Percentiles rank a stretch among this genome's conserved stretches.
Evolutionary conservation across 768 basidiomycete genomes (phyloP).

Genomic region (Piloderma croceum): DNA sequence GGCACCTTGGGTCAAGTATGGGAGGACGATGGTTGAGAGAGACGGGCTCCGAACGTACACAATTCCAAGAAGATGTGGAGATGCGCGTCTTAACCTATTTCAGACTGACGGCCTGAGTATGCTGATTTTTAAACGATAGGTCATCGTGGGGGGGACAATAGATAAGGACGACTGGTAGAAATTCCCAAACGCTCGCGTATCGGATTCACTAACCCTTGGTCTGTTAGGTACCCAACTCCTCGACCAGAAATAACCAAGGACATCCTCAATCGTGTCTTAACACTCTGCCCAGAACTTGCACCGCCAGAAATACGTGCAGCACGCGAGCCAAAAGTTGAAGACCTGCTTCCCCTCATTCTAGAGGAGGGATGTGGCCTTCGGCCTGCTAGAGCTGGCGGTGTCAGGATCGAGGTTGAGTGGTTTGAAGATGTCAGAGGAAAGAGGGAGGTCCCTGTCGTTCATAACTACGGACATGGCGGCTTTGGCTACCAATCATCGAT

Average conservation of each 20-base stretch:
- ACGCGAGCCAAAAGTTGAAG: constrained; percentile 44
- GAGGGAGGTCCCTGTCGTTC: constrained; percentile 42
- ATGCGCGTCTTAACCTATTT: constrained; percentile 28
- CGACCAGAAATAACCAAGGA: constrained; percentile 38
- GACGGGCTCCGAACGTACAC: constrained; percentile 31
- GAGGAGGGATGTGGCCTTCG: constrained; percentile 58
- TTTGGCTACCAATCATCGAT: constrained; percentile 61
- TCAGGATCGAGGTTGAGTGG: constrained; percentile 50
- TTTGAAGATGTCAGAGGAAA: constrained; percentile 23
- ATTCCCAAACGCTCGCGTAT: not conserved
- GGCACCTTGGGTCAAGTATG: constrained; percentile 46
- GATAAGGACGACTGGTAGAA: constrained; percentile 42
- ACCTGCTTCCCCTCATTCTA: constrained; percentile 42
- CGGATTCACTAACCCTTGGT: not conserved
- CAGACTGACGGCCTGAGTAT: not conserved
- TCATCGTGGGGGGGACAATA: constrained; percentile 44
- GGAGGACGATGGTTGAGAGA: constrained; percentile 24
- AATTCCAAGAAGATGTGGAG: constrained; percentile 32
- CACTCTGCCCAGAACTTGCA: constrained; percentile 51
- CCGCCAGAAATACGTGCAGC: constrained; percentile 45
- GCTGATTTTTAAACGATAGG: constrained; percentile 22
- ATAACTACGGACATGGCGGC: constrained; percentile 70
- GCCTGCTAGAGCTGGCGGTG: constrained; percentile 62
- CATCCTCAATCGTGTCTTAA: constrained; percentile 32
- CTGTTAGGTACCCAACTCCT: constrained; percentile 36